Percentiles rank a stretch among this genome's conserved stretches.
Conservation (phyloP, 768 basidiomycete species). For the Rossbeevera mucosa region DNA sequence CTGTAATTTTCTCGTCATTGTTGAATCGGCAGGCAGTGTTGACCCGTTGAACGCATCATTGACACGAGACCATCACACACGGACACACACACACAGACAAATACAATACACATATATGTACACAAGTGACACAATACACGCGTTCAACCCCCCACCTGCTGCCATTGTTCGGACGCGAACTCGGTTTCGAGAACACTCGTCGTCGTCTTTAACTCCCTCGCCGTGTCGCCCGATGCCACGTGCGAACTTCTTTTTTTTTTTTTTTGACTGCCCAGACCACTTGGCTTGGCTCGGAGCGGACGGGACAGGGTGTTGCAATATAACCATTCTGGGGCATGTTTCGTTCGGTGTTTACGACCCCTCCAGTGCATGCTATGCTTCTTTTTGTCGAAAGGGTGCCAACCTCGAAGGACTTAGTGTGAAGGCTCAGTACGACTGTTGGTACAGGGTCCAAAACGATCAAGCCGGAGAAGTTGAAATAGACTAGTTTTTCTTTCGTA, state of each 20-base stretch:
- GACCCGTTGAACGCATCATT: background rate
- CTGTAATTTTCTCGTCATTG: constrained; percentile 6
- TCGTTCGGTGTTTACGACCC: constrained; percentile 10
- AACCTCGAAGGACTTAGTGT: too few relatives aligned
- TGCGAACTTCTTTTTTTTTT: too few relatives aligned
- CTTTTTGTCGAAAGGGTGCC: background rate
- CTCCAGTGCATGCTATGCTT: constrained; percentile 21
- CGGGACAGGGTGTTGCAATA: background rate
- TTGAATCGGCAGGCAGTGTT: background rate
- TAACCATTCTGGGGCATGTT: constrained; percentile 5
- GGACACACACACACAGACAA: background rate
- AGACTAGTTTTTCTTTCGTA: too few relatives aligned
- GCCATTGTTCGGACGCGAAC: constrained; percentile 2
- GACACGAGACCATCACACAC: background rate
- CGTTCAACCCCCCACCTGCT: background rate
- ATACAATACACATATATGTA: background rate
- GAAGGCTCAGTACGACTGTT: too few relatives aligned
- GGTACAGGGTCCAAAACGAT: constrained; percentile 3
- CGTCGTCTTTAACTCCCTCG: background rate
- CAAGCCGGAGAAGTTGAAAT: constrained; percentile 4
- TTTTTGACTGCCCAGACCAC: background rate
- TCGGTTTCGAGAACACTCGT: background rate
- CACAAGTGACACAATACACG: background rate
- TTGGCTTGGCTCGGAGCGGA: background rate
- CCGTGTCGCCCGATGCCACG: background rate